A percentile compares a stretch with the other conserved stretches of the same genome.
Conservation (phyloP, 306 rosid genomes). For the Arachis stenosperma region DNA sequence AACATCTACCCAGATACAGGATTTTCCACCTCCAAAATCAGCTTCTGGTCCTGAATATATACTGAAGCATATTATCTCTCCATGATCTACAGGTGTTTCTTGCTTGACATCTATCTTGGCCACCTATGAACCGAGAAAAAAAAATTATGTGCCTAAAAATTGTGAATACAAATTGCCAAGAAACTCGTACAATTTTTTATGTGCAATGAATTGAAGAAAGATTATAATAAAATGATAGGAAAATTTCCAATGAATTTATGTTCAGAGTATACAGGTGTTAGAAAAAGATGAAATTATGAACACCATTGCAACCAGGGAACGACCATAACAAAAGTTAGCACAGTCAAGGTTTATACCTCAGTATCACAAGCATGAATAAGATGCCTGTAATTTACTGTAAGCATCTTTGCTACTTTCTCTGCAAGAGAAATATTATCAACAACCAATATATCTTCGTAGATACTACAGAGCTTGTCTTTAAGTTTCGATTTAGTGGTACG, state of each 20-base stretch:
- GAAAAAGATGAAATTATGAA: slow-evolving; percentile 3
- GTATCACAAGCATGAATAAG: slow-evolving; percentile 98
- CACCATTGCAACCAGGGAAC: slow-evolving; percentile 17
- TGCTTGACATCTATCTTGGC: slow-evolving; percentile 80
- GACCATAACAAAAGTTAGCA: slow-evolving; percentile 27
- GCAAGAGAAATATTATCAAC: slow-evolving; percentile 68
- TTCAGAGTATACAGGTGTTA: background rate
- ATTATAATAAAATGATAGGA: slow-evolving; percentile 13
- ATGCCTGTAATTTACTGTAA: slow-evolving; percentile 72
- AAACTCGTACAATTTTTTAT: slow-evolving; percentile 14
- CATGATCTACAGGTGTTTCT: slow-evolving; percentile 97
- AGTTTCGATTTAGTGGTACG: slow-evolving; percentile 43
- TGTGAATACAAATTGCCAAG: slow-evolving; percentile 33
- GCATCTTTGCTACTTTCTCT: slow-evolving; percentile 70
- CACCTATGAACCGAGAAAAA: slow-evolving; percentile 62
- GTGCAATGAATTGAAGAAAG: slow-evolving; percentile 29
- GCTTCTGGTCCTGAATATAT: slow-evolving; percentile 89
- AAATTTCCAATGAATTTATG: slow-evolving; percentile 21
- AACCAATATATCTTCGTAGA: slow-evolving; percentile 74
- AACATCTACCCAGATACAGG: slow-evolving; percentile 98
- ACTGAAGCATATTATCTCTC: slow-evolving; percentile 94
- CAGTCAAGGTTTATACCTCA: slow-evolving; percentile 61
- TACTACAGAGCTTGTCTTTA: slow-evolving; percentile 57
- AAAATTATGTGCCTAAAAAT: slow-evolving; percentile 33
- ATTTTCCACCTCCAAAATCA: slow-evolving; percentile 92